A percentile compares a stretch with the other conserved stretches of the same genome.
These are phyloP conservation scores for Zygotorulaspora chibaensis DNA, from an alignment of 805 yeast genomes.

Conservation along the genomic window DNA sequence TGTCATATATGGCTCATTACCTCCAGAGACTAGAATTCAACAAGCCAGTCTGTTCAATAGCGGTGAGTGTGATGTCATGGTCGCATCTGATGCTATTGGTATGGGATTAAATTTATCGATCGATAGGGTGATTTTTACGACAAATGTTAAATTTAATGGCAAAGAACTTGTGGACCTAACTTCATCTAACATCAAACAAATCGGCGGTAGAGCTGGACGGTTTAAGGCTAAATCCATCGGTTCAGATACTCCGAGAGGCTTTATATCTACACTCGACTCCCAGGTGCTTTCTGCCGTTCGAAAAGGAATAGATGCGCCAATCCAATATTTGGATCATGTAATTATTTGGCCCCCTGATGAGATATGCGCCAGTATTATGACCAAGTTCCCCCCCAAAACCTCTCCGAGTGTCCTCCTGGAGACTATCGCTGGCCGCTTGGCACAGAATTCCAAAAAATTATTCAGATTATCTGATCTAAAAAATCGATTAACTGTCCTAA, in stretches of 20 bases:
- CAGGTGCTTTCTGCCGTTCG: conserved; percentile 44
- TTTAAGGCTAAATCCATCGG: conserved; percentile 36
- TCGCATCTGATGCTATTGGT: conserved; percentile 96
- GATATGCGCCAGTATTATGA: conserved; percentile 61
- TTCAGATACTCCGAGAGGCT: conserved; percentile 37
- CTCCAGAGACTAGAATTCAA: conserved; percentile 86
- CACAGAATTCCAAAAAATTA: conserved; percentile 18
- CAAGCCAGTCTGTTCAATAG: conserved; percentile 77
- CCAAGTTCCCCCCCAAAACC: conserved; percentile 52
- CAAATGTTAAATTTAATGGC: conserved; percentile 70
- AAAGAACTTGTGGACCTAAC: conserved; percentile 43
- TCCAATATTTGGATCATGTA: conserved; percentile 54
- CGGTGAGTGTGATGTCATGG: conserved; percentile 76
- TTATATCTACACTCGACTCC: conserved; percentile 50
- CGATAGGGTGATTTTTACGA: conserved; percentile 70
- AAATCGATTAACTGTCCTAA: conserved; percentile 39
- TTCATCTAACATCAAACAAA: conserved; percentile 75
- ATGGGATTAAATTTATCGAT: conserved; percentile 93
- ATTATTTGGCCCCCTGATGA: conserved; percentile 76
- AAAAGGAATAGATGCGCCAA: conserved; percentile 47
- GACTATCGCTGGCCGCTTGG: conserved; percentile 39
- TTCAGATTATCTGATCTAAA: conserved; percentile 29
- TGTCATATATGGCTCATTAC: conserved; percentile 90
- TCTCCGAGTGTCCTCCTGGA: conserved; percentile 44
- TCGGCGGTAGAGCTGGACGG: conserved; percentile 95